Percentiles rank a stretch among this genome's conserved stretches.
Evolutionary conservation across 2,329 filamentous ascomycete species (phyloP).

Genomic region (Fusarium sp.): DNA sequence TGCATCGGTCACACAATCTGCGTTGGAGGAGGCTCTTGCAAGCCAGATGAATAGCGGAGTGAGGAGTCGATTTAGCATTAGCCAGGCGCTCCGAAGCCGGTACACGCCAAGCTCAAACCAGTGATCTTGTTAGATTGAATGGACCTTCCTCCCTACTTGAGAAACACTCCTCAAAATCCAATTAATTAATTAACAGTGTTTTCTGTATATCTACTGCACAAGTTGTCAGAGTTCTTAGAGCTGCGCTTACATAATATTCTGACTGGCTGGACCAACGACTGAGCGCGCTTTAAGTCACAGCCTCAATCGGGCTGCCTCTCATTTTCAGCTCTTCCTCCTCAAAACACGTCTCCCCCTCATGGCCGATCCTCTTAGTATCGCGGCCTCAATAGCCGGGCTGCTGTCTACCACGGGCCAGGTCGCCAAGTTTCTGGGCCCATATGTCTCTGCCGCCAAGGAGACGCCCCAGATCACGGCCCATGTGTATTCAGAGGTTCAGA

Average conservation of each 20-base stretch:
- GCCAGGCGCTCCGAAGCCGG: neutral
- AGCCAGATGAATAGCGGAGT: neutral
- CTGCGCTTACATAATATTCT: neutral
- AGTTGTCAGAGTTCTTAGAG: neutral
- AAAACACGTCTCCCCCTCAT: neutral
- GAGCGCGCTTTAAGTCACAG: neutral
- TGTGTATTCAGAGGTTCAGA: slow-evolving; percentile 22
- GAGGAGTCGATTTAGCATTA: neutral
- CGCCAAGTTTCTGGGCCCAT: slow-evolving; percentile 4
- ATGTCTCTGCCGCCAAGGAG: slow-evolving; percentile 22
- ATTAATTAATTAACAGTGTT: neutral
- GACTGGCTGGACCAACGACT: neutral
- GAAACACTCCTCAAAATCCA: neutral
- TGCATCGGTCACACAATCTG: neutral
- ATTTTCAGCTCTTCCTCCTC: neutral
- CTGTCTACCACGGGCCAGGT: neutral
- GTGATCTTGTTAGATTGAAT: neutral
- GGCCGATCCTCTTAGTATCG: slow-evolving; percentile 19
- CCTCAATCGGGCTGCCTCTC: slow-evolving; percentile 2
- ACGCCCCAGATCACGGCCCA: slow-evolving; percentile 20
- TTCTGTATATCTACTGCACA: neutral
- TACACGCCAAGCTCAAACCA: no score
- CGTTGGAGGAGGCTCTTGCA: neutral
- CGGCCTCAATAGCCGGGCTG: slow-evolving; percentile 22
- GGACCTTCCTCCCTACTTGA: neutral